Percentiles rank a stretch among this genome's conserved stretches.
phyloP scores from a whole-genome alignment of 768 basidiomycete species.

The Lactarius psammicola region DNA sequence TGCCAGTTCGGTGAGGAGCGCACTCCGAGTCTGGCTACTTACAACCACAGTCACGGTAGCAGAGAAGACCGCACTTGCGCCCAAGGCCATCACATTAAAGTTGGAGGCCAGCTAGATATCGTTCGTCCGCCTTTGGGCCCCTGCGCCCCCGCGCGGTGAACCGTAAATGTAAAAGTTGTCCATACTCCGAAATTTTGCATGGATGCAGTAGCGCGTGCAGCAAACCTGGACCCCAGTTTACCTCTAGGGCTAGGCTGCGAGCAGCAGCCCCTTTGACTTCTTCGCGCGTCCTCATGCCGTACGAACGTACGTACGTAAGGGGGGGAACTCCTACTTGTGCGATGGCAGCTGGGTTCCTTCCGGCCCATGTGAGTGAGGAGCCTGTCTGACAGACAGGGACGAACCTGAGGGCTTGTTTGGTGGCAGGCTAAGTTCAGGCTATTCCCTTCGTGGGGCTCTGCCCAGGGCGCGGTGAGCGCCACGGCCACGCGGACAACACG shows the following conservation, averaged over 20 bases:
- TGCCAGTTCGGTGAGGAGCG: background rate
- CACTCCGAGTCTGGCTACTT: background rate
- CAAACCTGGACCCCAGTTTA: background rate
- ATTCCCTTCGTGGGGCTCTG: background rate
- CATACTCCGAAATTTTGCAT: background rate
- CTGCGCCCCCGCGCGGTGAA: too few relatives aligned
- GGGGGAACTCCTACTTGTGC: background rate
- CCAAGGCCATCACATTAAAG: background rate
- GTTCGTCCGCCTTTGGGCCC: background rate
- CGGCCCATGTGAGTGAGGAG: background rate
- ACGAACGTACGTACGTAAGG: background rate
- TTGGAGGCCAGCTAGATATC: background rate
- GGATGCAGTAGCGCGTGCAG: background rate
- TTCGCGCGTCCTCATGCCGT: background rate
- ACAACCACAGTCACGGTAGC: too few relatives aligned
- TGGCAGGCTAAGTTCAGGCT: background rate
- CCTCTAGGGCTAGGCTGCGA: background rate
- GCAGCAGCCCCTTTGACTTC: background rate
- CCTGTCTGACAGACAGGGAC: conserved; percentile 1
- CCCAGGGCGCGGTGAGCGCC: background rate
- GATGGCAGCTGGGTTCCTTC: background rate
- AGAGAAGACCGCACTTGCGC: background rate
- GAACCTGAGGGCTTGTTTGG: background rate
- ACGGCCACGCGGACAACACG: background rate
- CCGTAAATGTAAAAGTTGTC: background rate